Evolutionary conservation across 164 flowering plant genomes (phyloP).

Genomic region (Vitis labrusca): DNA sequence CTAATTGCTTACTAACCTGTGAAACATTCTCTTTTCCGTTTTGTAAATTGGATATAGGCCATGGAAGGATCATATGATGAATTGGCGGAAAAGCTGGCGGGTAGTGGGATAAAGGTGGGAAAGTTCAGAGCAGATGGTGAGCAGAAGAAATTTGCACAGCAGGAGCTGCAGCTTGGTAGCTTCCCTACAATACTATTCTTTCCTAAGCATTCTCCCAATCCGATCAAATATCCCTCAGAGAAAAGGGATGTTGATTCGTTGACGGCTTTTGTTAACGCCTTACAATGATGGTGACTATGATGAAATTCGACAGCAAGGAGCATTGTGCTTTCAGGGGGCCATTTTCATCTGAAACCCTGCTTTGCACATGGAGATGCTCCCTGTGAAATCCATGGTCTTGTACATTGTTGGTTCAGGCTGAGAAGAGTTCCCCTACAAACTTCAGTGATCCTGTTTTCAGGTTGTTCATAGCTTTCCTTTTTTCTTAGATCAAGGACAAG

Average conservation of each 20-base stretch:
- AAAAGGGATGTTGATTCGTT: conserved; percentile 76
- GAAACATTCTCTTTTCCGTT: not conserved
- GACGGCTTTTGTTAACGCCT: conserved; percentile 67
- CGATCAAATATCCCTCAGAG: conserved; percentile 75
- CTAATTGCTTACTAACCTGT: too few relatives aligned
- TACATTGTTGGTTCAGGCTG: not conserved
- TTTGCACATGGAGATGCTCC: too few relatives aligned
- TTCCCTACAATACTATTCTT: conserved; percentile 81
- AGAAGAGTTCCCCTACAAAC: not conserved
- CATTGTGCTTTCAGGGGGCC: too few relatives aligned
- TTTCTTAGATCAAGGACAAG: too few relatives aligned
- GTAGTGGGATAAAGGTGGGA: conserved; percentile 66
- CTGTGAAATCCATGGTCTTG: too few relatives aligned
- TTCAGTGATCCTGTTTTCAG: not conserved
- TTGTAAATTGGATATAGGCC: conserved; percentile 32
- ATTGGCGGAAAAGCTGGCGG: conserved; percentile 61
- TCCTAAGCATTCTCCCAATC: conserved; percentile 65
- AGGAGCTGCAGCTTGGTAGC: conserved; percentile 63
- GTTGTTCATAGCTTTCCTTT: too few relatives aligned
- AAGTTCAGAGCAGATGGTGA: conserved; percentile 86
- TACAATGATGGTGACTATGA: conserved; percentile 54
- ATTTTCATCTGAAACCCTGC: too few relatives aligned
- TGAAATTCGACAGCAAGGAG: too few relatives aligned
- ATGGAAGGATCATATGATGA: conserved; percentile 76
- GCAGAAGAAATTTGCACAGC: conserved; percentile 59